These are phyloP conservation scores for Tulasnella sp. DNA, from an alignment of 768 basidiomycete species.

Conservation along the genomic window DNA sequence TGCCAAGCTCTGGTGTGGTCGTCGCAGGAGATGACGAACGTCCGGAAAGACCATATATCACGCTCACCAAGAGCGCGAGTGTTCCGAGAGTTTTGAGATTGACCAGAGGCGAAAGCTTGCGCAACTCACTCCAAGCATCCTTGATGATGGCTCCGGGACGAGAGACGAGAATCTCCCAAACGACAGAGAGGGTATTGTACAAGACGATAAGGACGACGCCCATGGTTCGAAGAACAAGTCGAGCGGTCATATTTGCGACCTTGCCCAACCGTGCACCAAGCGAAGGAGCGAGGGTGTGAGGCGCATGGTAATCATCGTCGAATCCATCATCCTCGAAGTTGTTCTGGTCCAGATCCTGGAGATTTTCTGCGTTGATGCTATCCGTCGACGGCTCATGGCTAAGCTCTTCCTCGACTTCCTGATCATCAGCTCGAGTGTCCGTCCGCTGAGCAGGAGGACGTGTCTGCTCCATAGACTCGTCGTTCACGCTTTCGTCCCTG, in stretches of 20 bases:
- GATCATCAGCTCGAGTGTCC: not conserved
- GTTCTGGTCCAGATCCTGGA: not conserved
- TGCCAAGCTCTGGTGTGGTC: not conserved
- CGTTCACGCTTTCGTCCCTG: too few relatives aligned
- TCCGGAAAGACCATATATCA: not conserved
- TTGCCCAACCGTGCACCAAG: conserved; percentile 39
- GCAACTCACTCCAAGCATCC: not conserved
- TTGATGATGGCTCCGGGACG: conserved; percentile 5
- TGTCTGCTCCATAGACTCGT: not conserved
- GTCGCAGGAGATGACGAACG: not conserved
- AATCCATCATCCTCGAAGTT: conserved; percentile 5
- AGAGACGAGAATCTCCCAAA: conserved; percentile 14
- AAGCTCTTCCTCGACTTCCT: conserved; percentile 9
- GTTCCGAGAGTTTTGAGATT: not conserved
- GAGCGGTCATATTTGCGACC: conserved; percentile 32
- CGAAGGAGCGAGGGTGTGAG: conserved; percentile 28
- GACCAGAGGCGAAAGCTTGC: conserved; percentile 16
- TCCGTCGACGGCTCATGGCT: not conserved
- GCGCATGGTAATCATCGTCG: not conserved
- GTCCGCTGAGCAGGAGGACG: not conserved
- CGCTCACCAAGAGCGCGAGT: not conserved
- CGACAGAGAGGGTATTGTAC: not conserved
- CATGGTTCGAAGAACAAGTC: conserved; percentile 24
- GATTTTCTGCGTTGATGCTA: not conserved
- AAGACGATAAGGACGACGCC: conserved; percentile 1